Percentiles rank a stretch among this genome's conserved stretches.
phyloP scores from a whole-genome alignment of 768 basidiomycete genomes.

The Phlebiopsis flavidoalba region DNA sequence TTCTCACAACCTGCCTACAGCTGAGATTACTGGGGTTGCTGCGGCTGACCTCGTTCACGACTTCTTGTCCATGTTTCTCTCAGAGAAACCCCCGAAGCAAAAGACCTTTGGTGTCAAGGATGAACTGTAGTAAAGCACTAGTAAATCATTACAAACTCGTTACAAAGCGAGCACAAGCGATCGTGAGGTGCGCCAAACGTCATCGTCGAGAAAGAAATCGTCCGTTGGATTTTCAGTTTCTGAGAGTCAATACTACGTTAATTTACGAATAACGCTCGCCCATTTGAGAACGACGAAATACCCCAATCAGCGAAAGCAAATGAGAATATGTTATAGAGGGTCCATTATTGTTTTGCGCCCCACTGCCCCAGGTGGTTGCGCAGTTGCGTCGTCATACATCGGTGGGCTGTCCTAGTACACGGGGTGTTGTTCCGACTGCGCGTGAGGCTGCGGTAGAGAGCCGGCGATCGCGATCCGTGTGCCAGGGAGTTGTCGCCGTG shows the following conservation, averaged over 20 bases:
- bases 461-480: slow-evolving; percentile 16
- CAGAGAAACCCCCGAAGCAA: slow-evolving; percentile 34
- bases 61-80: slow-evolving; percentile 57
- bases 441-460: neutral
- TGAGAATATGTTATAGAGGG: neutral
- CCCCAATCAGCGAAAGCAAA: neutral
- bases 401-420: slow-evolving; percentile 57
- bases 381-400: slow-evolving; percentile 52
- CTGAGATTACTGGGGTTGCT: slow-evolving; percentile 63
- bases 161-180: neutral
- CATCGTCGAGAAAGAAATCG: neutral
- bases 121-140: slow-evolving; percentile 19
- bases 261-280: neutral
- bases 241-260: neutral
- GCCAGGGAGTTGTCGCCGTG: slow-evolving; percentile 12
- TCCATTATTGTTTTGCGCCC: slow-evolving; percentile 35
- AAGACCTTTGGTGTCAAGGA: slow-evolving; percentile 14
- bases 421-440: slow-evolving; percentile 9
- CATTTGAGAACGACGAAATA: neutral
- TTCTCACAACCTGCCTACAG: slow-evolving; percentile 23
- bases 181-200: neutral
- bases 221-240: neutral
- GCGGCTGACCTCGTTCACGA: slow-evolving; percentile 69
- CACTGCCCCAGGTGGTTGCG: slow-evolving; percentile 47
- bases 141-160: neutral